Percentiles rank a stretch among this genome's conserved stretches.
phyloP scores from a whole-genome alignment of 305 asterid genomes.

The Ajuga reptans region DNA sequence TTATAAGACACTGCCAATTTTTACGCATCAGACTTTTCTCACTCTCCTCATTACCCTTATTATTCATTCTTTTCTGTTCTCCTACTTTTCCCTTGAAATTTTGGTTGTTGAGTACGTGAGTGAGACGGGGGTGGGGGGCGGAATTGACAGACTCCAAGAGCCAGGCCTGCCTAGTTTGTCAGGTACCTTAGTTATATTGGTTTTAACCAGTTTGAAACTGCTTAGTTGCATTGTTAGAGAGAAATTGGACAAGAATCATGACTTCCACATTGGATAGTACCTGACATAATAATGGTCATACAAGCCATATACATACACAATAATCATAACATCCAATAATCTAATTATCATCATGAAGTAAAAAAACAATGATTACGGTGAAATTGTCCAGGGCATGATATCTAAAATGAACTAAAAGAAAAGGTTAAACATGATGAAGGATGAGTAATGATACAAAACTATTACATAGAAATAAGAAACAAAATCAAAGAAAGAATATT shows the following conservation, averaged over 20 bases:
- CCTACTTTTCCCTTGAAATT: background rate
- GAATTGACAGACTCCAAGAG: background rate
- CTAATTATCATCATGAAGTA: background rate
- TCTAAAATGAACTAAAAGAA: background rate
- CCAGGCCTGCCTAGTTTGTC: background rate
- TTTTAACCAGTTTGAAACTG: background rate
- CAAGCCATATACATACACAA: background rate
- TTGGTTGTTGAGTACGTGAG: background rate
- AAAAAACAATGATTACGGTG: background rate
- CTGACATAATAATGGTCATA: background rate
- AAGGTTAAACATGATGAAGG: background rate
- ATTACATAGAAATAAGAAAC: background rate
- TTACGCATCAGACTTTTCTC: too few relatives aligned
- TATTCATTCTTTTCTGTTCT: background rate
- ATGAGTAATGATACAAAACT: background rate
- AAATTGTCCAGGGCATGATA: background rate
- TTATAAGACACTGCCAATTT: too few relatives aligned
- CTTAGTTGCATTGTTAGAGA: background rate
- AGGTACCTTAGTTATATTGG: background rate
- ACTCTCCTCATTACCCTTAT: background rate
- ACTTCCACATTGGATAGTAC: background rate
- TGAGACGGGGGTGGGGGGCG: too few relatives aligned
- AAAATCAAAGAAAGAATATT: background rate
- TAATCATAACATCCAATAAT: background rate
- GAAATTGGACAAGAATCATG: background rate